These are phyloP conservation scores for Kappamyces sp. DNA, from an alignment of 192 early-diverging fungal species.

Conservation along the genomic window DNA sequence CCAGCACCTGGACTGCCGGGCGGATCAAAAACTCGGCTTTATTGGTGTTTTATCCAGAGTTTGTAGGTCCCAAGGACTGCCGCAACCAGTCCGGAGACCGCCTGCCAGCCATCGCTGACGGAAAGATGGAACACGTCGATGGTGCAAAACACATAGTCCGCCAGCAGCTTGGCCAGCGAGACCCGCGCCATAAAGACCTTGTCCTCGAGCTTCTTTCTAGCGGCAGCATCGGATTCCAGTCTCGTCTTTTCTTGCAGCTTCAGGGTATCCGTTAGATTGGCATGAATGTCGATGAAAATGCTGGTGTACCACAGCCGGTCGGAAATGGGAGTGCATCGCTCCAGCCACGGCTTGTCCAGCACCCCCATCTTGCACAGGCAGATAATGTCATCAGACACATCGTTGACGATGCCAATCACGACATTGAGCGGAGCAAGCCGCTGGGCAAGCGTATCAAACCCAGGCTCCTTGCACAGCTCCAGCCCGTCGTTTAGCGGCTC, in stretches of 20 bases:
- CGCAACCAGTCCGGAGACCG: conserved; percentile 30
- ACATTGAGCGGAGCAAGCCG: conserved; percentile 27
- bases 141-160: conserved; percentile 71
- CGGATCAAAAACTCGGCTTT: not conserved
- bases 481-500: conserved; percentile 56
- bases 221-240: conserved; percentile 13
- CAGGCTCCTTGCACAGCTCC: conserved; percentile 16
- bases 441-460: not conserved
- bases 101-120: conserved; percentile 40
- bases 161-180: conserved; percentile 56
- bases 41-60: conserved; percentile 30
- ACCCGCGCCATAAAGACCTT: conserved; percentile 50
- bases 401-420: conserved; percentile 54
- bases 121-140: conserved; percentile 37
- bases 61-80: conserved; percentile 48
- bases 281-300: conserved; percentile 62
- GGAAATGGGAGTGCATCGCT: conserved; percentile 52
- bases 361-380: conserved; percentile 67
- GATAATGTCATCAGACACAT: conserved; percentile 68
- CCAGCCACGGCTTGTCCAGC: conserved; percentile 40
- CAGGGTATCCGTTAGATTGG: conserved; percentile 35
- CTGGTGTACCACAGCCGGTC: conserved; percentile 64
- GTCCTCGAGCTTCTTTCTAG: conserved; percentile 22
- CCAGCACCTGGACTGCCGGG: too few relatives aligned
- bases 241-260: conserved; percentile 20